Evolutionary conservation across 371 early-diverging fungal species (phyloP).

Genomic region (Mycotypha africana): DNA sequence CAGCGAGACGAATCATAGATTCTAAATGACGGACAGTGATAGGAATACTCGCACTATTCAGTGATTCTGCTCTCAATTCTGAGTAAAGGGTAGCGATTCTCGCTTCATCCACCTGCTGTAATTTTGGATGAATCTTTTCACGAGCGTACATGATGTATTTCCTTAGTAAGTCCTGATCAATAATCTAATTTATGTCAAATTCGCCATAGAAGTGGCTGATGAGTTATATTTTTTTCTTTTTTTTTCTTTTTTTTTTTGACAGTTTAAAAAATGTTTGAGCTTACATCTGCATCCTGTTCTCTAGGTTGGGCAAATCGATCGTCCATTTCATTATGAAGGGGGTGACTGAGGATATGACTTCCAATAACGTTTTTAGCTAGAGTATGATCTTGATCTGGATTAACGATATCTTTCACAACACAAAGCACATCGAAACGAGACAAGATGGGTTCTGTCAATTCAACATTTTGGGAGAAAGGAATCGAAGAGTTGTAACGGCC

Average conservation of each 20-base stretch:
- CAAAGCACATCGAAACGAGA: constrained; percentile 99
- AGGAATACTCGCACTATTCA: constrained; percentile 89
- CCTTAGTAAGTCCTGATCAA: constrained; percentile 82
- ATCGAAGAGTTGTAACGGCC: constrained; percentile 97
- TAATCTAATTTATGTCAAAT: constrained; percentile 38
- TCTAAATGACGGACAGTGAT: constrained; percentile 99
- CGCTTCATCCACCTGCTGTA: constrained; percentile 85
- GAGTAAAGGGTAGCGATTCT: constrained; percentile 87
- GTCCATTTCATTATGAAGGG: constrained; percentile 44
- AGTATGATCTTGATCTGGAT: constrained; percentile 82
- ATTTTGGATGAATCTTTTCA: constrained; percentile 80
- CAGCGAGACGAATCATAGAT: constrained; percentile 96
- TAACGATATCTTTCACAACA: constrained; percentile 94
- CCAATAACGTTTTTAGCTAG: constrained; percentile 96
- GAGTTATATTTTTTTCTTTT: no score
- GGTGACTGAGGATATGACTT: constrained; percentile 90
- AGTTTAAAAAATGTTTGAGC: neutral
- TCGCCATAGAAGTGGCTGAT: no score
- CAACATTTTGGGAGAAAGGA: constrained; percentile 98
- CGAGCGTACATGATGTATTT: constrained; percentile 99
- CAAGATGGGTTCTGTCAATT: constrained; percentile 98
- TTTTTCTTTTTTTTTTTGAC: neutral
- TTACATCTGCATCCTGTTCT: constrained; percentile 44
- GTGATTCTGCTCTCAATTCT: constrained; percentile 92
- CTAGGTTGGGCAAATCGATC: constrained; percentile 28